These are phyloP conservation scores for Clathrospora elynae DNA, from an alignment of 2,329 filamentous ascomycete genomes.

Conservation along the genomic window DNA sequence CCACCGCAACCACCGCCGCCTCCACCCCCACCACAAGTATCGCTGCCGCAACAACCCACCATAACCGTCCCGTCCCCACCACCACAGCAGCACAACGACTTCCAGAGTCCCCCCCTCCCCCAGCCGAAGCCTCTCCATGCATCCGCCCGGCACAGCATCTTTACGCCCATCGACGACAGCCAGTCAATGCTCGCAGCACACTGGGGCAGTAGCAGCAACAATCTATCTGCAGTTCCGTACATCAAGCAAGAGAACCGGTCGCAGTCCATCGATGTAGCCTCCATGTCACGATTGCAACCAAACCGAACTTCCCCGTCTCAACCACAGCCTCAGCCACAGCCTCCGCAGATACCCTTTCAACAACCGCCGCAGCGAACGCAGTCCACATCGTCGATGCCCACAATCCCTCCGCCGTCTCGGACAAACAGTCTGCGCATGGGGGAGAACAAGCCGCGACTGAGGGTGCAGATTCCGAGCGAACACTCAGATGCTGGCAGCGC, in stretches of 20 bases:
- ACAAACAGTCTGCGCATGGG: constrained; percentile 73
- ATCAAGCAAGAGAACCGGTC: constrained; percentile 59
- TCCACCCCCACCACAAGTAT: constrained; percentile 73
- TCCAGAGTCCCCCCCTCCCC: constrained; percentile 59
- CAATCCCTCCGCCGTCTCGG: constrained; percentile 71
- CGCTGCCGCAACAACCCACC: constrained; percentile 58
- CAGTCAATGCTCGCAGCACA: constrained; percentile 87
- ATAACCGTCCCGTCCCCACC: constrained; percentile 56
- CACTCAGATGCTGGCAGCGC: constrained; percentile 78
- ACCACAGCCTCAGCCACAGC: constrained; percentile 49
- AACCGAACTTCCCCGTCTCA: constrained; percentile 60
- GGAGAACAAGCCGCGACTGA: constrained; percentile 79
- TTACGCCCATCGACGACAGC: constrained; percentile 94
- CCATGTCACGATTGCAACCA: constrained; percentile 53
- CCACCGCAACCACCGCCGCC: constrained; percentile 67
- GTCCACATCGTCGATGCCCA: constrained; percentile 67
- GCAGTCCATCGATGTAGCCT: constrained; percentile 68
- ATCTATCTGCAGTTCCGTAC: constrained; percentile 49
- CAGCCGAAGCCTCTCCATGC: constrained; percentile 68
- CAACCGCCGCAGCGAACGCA: constrained; percentile 56
- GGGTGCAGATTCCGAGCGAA: constrained; percentile 93
- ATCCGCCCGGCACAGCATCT: constrained; percentile 84
- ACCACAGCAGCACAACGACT: constrained; percentile 58
- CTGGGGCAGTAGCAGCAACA: constrained; percentile 60
- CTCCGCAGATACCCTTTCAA: constrained; percentile 33